Evolutionary conservation across 2,329 filamentous ascomycete genomes (phyloP), one percentile per base, ranked within the genome.

Genomic region (Lachnellula subtilissima): DNA sequence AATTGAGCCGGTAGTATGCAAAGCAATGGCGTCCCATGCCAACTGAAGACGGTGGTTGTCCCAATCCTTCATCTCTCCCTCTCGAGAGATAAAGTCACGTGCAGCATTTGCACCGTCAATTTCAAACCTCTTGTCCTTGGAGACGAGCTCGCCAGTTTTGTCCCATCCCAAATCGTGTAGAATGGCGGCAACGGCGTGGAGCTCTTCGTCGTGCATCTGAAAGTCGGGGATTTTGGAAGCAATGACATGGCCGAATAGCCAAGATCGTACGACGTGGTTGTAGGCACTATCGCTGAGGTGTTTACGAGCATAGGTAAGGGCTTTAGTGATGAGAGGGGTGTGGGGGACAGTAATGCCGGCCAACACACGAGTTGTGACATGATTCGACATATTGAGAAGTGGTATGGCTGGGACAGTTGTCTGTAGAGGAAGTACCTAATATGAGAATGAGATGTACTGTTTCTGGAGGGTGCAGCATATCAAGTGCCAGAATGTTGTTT

Each of bases 51-150:
- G 67, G n/a, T 70, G 68, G 25, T 72, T 65, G 51, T 74, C 70
- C 74, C 75, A 77, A 5, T 61, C 53, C n/a, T 54, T 53, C 5
- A 56, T 50, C 15, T 57, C 54, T 11, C 57, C 61, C 37, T 60
- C 56, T 11, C 58, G 58, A 12, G 65, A 56, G 48, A 78, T 52
- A 54, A 78, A 78, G 0, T 71, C 64, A 0, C 73, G 65, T 1
- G 77, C 74, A 2, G 71, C 73, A 53, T 75, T 72, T 8, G 76
- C 77, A 14, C 77, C 73, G 61, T 80, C 77, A 23, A 80, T 75
- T 57, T 81, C 77, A 64, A 80, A 80, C 8, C 76, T 72, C 28
- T 74, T 75, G 64, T 79, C 75, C 1, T 61, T 48, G 40, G 73
- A 75, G 15, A 77, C 58, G 8, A 75, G 54, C 35, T 66, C 61